These are phyloP conservation scores for Blastobotrys indianensis DNA, from an alignment of 1,139 yeast genomes.

Conservation along the genomic window DNA sequence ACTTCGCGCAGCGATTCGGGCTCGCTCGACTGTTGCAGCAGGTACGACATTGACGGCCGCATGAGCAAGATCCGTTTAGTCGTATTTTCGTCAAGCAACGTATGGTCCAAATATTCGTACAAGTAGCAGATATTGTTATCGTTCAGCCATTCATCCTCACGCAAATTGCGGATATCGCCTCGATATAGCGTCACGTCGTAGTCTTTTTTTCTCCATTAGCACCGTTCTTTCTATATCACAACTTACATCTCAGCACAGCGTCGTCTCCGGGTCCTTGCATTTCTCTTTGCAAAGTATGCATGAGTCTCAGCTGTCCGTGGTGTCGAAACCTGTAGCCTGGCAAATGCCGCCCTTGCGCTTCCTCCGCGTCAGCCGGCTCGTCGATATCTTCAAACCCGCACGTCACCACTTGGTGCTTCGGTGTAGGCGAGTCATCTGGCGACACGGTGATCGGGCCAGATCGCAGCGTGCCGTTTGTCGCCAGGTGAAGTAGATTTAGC, in stretches of 20 bases:
- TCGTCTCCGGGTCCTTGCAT: conserved; percentile 14
- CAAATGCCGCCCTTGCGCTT: conserved; percentile 2
- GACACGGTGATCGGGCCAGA: no score
- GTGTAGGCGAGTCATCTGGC: neutral
- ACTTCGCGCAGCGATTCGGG: conserved; percentile 34
- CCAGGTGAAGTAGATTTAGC: no score
- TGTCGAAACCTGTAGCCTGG: conserved; percentile 11
- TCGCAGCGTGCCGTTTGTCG: no score
- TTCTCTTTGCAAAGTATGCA: conserved; percentile 5
- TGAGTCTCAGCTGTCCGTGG: conserved; percentile 9
- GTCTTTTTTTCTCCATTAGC: no score
- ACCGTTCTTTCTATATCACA: neutral
- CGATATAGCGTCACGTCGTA: conserved; percentile 42
- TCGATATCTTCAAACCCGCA: conserved; percentile 21
- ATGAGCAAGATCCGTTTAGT: conserved; percentile 28
- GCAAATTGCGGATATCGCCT: conserved; percentile 42
- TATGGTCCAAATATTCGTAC: conserved; percentile 46
- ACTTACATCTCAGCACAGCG: conserved; percentile 18
- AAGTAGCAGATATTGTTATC: conserved; percentile 63
- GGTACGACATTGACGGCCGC: conserved; percentile 39
- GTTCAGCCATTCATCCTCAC: conserved; percentile 63
- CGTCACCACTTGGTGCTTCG: conserved; percentile 10
- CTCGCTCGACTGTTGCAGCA: conserved; percentile 29
- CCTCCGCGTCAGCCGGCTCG: conserved; percentile 5
- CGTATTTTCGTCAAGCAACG: neutral